Conservation (phyloP, 2,329 filamentous ascomycete species). For the Pseudogymnoascus sp. region DNA sequence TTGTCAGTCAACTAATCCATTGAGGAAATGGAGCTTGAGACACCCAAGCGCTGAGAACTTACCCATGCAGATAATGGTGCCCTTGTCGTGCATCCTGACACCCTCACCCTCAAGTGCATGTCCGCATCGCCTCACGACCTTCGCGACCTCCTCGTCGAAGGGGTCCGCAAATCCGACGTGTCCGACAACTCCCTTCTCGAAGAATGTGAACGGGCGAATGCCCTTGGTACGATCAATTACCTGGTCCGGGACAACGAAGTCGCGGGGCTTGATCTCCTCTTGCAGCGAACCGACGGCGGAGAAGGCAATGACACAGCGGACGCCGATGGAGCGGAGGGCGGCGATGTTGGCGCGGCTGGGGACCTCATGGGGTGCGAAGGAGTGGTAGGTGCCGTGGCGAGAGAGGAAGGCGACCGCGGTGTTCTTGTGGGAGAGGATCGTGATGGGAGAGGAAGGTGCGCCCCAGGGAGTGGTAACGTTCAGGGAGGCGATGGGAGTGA, state of each 20-base stretch:
- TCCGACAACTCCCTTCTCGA: conserved; percentile 82
- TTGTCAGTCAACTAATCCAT: neutral
- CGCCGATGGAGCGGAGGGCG: conserved; percentile 85
- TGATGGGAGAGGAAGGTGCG: conserved; percentile 64
- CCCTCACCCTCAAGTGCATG: conserved; percentile 71
- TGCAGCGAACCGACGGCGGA: conserved; percentile 87
- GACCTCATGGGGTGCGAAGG: conserved; percentile 91
- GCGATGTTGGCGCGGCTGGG: conserved; percentile 92
- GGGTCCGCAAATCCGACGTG: conserved; percentile 96
- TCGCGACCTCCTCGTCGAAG: conserved; percentile 72
- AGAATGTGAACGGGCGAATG: conserved; percentile 89
- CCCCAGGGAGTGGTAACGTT: conserved; percentile 84
- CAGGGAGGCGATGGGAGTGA: conserved; percentile 74
- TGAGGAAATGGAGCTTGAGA: neutral
- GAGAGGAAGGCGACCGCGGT: conserved; percentile 86
- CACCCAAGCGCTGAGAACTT: conserved; percentile 29
- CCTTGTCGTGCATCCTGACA: conserved; percentile 74
- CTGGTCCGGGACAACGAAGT: conserved; percentile 95
- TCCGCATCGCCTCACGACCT: conserved; percentile 72
- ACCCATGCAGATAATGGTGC: conserved; percentile 89
- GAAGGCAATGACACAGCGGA: conserved; percentile 88
- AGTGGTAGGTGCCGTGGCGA: conserved; percentile 82
- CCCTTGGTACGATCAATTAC: conserved; percentile 95
- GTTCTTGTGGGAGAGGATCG: conserved; percentile 79
- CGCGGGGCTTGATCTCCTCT: conserved; percentile 88